Evolutionary conservation across 1,139 yeast species (phyloP).

Genomic region (Yamadazyma mexicana): DNA sequence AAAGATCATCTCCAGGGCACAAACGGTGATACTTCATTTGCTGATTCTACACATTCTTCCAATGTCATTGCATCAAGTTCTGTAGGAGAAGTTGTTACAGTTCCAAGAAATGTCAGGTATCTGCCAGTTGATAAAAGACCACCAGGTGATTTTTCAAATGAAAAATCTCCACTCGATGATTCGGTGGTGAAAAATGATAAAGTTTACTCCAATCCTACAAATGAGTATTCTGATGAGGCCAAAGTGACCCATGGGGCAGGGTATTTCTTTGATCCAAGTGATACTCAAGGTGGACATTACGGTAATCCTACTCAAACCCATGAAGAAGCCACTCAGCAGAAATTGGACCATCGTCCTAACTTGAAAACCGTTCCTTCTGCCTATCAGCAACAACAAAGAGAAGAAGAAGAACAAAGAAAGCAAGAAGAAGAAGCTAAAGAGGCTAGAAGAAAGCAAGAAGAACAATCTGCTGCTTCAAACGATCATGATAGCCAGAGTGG

Average conservation of each 20-base stretch:
- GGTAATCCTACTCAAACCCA: conserved; percentile 12
- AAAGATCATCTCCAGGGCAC: neutral
- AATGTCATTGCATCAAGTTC: conserved; percentile 20
- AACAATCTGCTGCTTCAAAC: too few species aligned
- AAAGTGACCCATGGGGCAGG: conserved; percentile 30
- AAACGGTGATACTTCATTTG: neutral
- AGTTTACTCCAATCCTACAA: conserved; percentile 20
- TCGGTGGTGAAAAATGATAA: conserved; percentile 16
- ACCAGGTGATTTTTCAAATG: conserved; percentile 36
- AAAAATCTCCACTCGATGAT: conserved; percentile 31
- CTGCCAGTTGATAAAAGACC: conserved; percentile 28
- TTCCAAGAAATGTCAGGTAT: conserved; percentile 32
- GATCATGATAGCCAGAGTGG: too few species aligned
- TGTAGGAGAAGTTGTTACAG: conserved; percentile 30
- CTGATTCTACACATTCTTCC: neutral
- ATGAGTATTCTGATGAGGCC: conserved; percentile 32
- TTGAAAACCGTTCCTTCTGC: conserved; percentile 35
- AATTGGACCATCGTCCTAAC: conserved; percentile 20
- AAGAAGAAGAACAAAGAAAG: conserved; percentile 18
- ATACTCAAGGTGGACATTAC: conserved; percentile 35
- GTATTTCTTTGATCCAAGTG: conserved; percentile 35
- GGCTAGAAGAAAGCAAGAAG: conserved; percentile 5
- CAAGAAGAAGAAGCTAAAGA: conserved; percentile 2
- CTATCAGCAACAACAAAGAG: conserved; percentile 18
- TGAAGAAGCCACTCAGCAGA: conserved; percentile 31